Base-by-base conservation (phyloP, 2,329 filamentous ascomycete species). In the Fusarium stilboides region DNA sequence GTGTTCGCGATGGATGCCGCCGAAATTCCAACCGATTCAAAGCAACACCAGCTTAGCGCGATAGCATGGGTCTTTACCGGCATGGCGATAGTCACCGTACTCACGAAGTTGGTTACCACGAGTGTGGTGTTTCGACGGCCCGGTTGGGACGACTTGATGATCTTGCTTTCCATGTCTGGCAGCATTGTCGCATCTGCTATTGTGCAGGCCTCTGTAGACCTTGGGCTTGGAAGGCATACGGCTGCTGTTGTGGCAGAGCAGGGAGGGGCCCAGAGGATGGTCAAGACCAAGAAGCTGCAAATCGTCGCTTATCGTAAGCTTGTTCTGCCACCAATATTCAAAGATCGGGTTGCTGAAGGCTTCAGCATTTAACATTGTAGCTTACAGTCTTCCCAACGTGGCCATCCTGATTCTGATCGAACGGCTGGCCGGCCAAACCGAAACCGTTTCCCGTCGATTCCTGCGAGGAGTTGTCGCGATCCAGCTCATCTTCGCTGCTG, bases 331-430 rank as follows among this genome's bases (percentile, higher is more conserved):
- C 15, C 3, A 1, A 2, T 24, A 19, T 1, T 3, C 1, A 13
- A 7, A 10, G 10, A 15, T 6, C 28, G 1, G 10, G 10, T 10
- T 1, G 1, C 34, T 55, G 19, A 66, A 14, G 28, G 10, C 0
- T 31, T 13, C 13, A 65, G 51, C 61, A 9, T 67, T 61, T 13
- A 57, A 61, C 13, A 53, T 65, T 12, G 31, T 65, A 9, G 61
- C 61, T 3, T 65, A 57, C 31, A 65, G 51, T 28, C 49, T 65
- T 1, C 64, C 61, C 5, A 67, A 65, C 19, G 37, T 67, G 4
- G 55, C 64, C 15, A 65, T 67, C 9, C 17, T 67, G 19, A 65
- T 67, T 33, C 61, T 65, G 10, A 57, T 67, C 36, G 51, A 67
- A 44, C 46, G 61, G 6, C 42, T 67, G 3, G 51, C 39, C 20